Conservation (phyloP, 2,329 filamentous ascomycete genomes). For the Orbilia blumenaviensis region DNA sequence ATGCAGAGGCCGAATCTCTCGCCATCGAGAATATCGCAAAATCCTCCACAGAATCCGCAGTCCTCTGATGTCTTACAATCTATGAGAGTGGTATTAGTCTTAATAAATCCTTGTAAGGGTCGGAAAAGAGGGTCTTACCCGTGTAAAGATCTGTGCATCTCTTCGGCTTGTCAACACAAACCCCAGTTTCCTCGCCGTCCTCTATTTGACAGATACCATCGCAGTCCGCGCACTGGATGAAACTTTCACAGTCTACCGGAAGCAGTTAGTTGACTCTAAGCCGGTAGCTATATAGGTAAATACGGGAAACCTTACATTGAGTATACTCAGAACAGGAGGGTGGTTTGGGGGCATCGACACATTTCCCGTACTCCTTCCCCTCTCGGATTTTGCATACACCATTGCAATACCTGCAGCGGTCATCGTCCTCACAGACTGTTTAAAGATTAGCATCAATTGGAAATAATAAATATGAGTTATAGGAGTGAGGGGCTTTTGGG, state of each 20-base stretch:
- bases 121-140: background rate
- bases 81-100: too few relatives aligned
- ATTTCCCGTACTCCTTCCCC: background rate
- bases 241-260: background rate
- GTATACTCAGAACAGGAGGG: background rate
- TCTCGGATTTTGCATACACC: background rate
- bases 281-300: background rate
- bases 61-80: background rate
- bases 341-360: background rate
- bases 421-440: background rate
- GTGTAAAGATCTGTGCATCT: background rate
- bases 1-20: background rate
- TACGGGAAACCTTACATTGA: background rate
- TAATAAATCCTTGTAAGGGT: too few relatives aligned
- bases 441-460: background rate
- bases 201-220: background rate
- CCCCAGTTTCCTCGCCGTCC: background rate
- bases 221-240: background rate
- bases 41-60: background rate
- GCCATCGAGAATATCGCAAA: background rate
- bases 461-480: background rate
- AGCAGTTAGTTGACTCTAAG: background rate
- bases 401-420: constrained; percentile 5
- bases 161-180: constrained; percentile 2
- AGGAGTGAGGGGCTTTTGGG: background rate